phyloP scores from a whole-genome alignment of 108 stramenopile species.

The Aurantiochytrium sp. region DNA sequence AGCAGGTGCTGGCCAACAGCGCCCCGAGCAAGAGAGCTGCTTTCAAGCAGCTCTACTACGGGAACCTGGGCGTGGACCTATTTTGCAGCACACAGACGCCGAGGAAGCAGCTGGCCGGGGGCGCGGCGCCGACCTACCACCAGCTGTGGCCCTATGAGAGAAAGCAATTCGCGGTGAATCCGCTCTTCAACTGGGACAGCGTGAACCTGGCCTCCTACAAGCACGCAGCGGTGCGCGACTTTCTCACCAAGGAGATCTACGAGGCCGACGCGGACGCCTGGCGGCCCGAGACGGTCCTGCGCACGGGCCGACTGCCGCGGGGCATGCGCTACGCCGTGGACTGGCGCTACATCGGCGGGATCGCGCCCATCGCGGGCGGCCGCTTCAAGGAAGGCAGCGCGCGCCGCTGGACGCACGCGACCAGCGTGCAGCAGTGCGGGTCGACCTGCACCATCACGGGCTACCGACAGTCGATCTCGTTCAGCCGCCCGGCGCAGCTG shows the following conservation, averaged over 20 bases:
- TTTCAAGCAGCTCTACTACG: neutral
- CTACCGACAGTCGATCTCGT: neutral
- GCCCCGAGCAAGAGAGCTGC: neutral
- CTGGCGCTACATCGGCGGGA: neutral
- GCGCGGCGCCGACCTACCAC: neutral
- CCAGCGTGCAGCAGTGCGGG: neutral
- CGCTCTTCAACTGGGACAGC: neutral
- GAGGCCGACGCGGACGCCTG: neutral
- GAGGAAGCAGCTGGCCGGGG: neutral
- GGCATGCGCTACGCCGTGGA: neutral
- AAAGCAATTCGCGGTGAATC: neutral
- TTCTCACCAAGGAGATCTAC: neutral
- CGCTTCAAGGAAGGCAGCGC: neutral
- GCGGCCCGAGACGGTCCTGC: neutral
- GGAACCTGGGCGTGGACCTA: neutral
- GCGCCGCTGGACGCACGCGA: neutral
- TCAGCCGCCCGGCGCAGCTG: neutral
- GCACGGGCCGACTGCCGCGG: neutral
- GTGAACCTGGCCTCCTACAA: neutral
- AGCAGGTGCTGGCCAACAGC: neutral
- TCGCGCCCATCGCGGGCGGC: neutral
- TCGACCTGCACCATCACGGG: neutral
- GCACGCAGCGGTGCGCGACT: neutral
- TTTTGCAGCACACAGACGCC: neutral
- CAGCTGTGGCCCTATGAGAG: neutral